These are phyloP conservation scores for Myxozyma vanderwaltii DNA, from an alignment of 805 yeast genomes.

Conservation along the genomic window DNA sequence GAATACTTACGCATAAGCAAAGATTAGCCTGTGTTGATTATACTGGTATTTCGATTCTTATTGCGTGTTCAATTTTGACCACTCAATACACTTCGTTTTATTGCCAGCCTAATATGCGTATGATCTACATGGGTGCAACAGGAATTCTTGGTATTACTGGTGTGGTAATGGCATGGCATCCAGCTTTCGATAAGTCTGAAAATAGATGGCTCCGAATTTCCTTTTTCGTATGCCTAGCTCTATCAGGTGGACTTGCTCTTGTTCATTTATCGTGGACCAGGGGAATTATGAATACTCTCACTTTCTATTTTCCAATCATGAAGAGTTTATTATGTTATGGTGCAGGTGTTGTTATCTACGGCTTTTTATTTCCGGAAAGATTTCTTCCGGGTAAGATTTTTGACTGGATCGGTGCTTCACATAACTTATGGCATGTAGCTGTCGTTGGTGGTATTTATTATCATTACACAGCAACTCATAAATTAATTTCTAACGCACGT, in stretches of 20 bases:
- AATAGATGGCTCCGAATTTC: slow-evolving; percentile 75
- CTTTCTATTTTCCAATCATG: slow-evolving; percentile 66
- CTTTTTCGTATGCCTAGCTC: slow-evolving; percentile 77
- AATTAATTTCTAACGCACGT: slow-evolving; percentile 58
- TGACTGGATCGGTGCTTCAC: slow-evolving; percentile 76
- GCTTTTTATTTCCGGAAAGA: slow-evolving; percentile 85
- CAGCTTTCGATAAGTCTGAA: slow-evolving; percentile 84
- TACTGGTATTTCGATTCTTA: slow-evolving; percentile 87
- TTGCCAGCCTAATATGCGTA: slow-evolving; percentile 55
- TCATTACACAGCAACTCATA: slow-evolving; percentile 77
- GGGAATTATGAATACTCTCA: slow-evolving; percentile 56
- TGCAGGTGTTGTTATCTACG: slow-evolving; percentile 84
- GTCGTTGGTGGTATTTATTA: slow-evolving; percentile 88
- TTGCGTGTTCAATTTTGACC: slow-evolving; percentile 86
- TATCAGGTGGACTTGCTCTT: slow-evolving; percentile 70
- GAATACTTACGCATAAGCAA: slow-evolving; percentile 57
- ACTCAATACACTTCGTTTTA: slow-evolving; percentile 80
- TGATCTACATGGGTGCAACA: slow-evolving; percentile 61
- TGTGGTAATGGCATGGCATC: slow-evolving; percentile 84
- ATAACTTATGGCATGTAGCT: slow-evolving; percentile 91
- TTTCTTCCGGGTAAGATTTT: slow-evolving; percentile 49
- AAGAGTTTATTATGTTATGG: slow-evolving; percentile 75
- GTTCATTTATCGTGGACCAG: slow-evolving; percentile 56
- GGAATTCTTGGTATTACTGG: slow-evolving; percentile 70
- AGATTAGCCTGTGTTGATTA: slow-evolving; percentile 92